These are phyloP conservation scores for Lactarius vividus DNA, from an alignment of 768 basidiomycete genomes.

Conservation along the genomic window DNA sequence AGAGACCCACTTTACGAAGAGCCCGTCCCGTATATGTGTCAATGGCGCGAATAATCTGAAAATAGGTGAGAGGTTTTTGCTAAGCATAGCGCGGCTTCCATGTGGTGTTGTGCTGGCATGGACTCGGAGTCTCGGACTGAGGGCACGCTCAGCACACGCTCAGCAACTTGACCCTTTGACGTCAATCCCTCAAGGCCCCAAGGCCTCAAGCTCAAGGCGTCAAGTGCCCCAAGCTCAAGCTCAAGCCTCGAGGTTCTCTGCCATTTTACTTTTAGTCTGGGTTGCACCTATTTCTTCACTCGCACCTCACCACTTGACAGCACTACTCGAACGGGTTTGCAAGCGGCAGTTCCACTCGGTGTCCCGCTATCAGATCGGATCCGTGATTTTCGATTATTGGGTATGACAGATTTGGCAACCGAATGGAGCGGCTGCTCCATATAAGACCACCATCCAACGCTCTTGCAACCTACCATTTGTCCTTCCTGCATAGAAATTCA, in stretches of 20 bases:
- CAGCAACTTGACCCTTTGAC: not conserved
- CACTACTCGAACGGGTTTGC: not conserved
- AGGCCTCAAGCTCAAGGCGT: not conserved
- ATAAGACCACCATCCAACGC: constrained; percentile 12
- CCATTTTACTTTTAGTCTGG: not conserved
- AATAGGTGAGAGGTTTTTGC: constrained; percentile 19
- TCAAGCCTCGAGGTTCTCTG: not conserved
- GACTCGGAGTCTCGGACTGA: not conserved
- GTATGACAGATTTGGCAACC: constrained; percentile 23
- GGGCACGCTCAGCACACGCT: not conserved
- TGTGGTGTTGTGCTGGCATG: constrained; percentile 19
- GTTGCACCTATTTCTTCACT: not conserved
- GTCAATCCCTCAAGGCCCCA: not conserved
- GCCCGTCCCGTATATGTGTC: too few relatives aligned
- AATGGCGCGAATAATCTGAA: not conserved
- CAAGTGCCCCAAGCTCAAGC: not conserved
- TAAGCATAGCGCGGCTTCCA: not conserved
- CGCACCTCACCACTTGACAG: not conserved
- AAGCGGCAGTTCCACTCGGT: constrained; percentile 6
- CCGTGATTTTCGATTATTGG: constrained; percentile 5
- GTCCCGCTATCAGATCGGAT: constrained; percentile 6
- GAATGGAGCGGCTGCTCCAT: constrained; percentile 21
- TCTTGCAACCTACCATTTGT: not conserved
- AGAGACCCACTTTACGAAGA: not conserved
- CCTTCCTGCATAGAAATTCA: not conserved